Evolutionary conservation across 257 asterid species (phyloP), one percentile per base, ranked within the genome.

Genomic region (Datura wrightii): DNA sequence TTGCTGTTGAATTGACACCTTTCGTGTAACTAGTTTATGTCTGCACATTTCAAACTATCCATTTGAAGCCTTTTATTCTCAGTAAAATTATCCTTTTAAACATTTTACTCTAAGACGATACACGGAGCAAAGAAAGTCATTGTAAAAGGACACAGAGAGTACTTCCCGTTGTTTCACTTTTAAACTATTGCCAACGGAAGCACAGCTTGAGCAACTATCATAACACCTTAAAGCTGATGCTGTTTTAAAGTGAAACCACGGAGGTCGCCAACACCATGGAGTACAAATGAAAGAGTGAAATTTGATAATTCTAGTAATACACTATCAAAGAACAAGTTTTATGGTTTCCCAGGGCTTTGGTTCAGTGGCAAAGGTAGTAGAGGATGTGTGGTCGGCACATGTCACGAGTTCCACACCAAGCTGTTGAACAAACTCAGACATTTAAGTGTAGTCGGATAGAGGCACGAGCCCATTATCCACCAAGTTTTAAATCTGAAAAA

Each of bases 381-480:
- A 39, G 78, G 50, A 16, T 67, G 52, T 15, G 78, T 39, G 31
- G 52, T 15, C 39, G 78, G 52, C 52, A 0, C 8, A 13, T 67
- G 48, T 67, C 78, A 67, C 78, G 31, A 16, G 78, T 39, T 67
- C 31, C 48, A 37, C 37, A 67, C 31, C 52, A 15, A 67, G 31
- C 8, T 67, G 24, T 67, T 67, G 78, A 67, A 39, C 34, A 16
- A 67, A 67, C 52, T 39, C 31, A 15, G 52, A 52, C 14, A 67
- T 67, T 67, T 67, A 67, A 67, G 78, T 39, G 78, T 10, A 67
- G 44, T 3, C 15, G 78, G 78, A 39, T 14, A 67, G 78, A 67
- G 8, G 31, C 10, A 3, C 24, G 2, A 16, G 14, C 31, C 78
- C 52, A 39, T 37, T 37, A 67, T 67, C 78, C 52, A 39, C 52